These are phyloP conservation scores for Neolentinus lepideus DNA, from an alignment of 1,284 basidiomycete genomes.

Conservation along the genomic window DNA sequence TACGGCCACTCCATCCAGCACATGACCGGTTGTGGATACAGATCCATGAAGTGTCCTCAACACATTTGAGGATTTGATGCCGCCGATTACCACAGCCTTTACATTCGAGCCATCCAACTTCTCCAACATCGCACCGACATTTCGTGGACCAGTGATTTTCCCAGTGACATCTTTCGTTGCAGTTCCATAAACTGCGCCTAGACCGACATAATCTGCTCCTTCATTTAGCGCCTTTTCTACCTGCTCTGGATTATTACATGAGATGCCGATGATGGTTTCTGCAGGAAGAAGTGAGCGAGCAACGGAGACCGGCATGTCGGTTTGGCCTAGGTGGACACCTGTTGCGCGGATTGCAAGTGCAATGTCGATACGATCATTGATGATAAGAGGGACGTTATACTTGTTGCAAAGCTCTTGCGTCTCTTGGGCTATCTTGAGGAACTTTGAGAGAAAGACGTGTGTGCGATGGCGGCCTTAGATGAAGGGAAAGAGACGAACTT, in stretches of 20 bases:
- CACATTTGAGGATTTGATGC: conserved; percentile 73
- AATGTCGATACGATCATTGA: conserved; percentile 91
- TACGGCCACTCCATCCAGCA: conserved; percentile 81
- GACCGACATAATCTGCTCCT: conserved; percentile 80
- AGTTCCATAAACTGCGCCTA: conserved; percentile 77
- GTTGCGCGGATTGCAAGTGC: conserved; percentile 72
- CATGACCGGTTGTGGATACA: conserved; percentile 47
- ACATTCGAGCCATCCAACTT: conserved; percentile 56
- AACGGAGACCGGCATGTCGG: conserved; percentile 72
- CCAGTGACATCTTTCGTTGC: conserved; percentile 64
- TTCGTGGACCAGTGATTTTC: conserved; percentile 54
- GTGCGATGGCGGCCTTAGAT: not conserved
- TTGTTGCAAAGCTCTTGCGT: conserved; percentile 74
- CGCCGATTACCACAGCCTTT: conserved; percentile 80
- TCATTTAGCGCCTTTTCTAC: conserved; percentile 48
- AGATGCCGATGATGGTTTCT: conserved; percentile 75
- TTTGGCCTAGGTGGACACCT: conserved; percentile 90
- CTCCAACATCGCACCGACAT: conserved; percentile 59
- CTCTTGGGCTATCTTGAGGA: conserved; percentile 68
- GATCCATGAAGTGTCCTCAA: conserved; percentile 67
- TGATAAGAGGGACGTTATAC: conserved; percentile 81
- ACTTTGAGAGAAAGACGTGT: conserved; percentile 36
- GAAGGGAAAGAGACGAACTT: conserved; percentile 38
- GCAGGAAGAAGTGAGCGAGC: conserved; percentile 70
- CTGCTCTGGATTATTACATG: conserved; percentile 67